These are phyloP conservation scores for Geotrichum reessii DNA, from an alignment of 1,139 yeast species.

Conservation along the genomic window DNA sequence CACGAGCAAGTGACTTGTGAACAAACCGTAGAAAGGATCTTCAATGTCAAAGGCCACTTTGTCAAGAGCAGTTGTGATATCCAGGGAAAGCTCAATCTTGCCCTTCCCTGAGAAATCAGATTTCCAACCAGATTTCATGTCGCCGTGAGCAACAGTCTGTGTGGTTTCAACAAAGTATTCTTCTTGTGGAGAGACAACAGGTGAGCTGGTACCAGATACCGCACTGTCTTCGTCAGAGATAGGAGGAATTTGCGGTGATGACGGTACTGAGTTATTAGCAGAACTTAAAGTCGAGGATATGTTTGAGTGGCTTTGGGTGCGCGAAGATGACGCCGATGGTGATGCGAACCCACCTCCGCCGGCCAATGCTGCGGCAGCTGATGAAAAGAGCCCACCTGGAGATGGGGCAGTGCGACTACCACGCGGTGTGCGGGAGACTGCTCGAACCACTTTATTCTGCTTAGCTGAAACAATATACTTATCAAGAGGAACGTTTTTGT, in stretches of 20 bases:
- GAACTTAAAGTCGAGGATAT: neutral
- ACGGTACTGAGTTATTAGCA: neutral
- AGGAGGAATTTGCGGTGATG: neutral
- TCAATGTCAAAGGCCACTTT: slow-evolving; percentile 69
- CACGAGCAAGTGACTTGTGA: slow-evolving; percentile 66
- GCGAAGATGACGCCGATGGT: neutral
- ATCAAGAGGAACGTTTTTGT: slow-evolving; percentile 7
- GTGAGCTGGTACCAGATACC: slow-evolving; percentile 11
- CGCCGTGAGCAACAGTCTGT: slow-evolving; percentile 70
- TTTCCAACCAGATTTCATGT: slow-evolving; percentile 88
- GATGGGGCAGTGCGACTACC: neutral
- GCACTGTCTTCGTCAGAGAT: neutral
- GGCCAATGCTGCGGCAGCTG: slow-evolving; percentile 3
- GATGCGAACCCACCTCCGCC: neutral
- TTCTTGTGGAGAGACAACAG: slow-evolving; percentile 31
- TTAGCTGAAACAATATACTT: neutral
- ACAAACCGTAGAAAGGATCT: slow-evolving; percentile 75
- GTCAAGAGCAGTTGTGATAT: slow-evolving; percentile 40
- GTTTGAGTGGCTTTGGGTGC: neutral
- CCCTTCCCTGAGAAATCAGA: slow-evolving; percentile 78
- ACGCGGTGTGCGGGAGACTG: neutral
- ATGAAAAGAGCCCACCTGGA: slow-evolving; percentile 1
- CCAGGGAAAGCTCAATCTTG: slow-evolving; percentile 50
- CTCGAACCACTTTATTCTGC: neutral
- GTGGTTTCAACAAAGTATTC: slow-evolving; percentile 58